Percentiles rank a stretch among this genome's conserved stretches.
phyloP scores from a whole-genome alignment of 2,329 filamentous ascomycete genomes.

The Pseudogymnoascus destructans region DNA sequence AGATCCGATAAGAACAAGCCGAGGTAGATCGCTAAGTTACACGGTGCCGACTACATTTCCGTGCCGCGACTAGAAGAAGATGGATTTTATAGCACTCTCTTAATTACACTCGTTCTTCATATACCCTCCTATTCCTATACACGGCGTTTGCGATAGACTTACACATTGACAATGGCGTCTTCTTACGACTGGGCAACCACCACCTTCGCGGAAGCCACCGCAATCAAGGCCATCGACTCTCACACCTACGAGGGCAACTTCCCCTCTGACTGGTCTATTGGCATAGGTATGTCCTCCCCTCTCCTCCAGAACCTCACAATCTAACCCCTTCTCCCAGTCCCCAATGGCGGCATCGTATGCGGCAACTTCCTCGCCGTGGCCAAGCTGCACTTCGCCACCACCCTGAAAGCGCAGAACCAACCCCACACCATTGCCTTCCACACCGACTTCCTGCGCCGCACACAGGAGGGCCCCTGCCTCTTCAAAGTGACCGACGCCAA shows the following conservation, averaged over 20 bases:
- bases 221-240: slow-evolving; percentile 34
- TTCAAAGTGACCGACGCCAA: slow-evolving; percentile 51
- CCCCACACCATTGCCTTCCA: slow-evolving; percentile 52
- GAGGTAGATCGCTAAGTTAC: neutral
- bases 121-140: neutral
- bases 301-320: neutral
- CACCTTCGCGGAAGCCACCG: slow-evolving; percentile 35
- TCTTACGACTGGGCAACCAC: slow-evolving; percentile 1
- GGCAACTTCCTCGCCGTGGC: slow-evolving; percentile 48
- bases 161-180: neutral
- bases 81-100: neutral
- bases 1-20: slow-evolving; percentile 7
- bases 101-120: neutral
- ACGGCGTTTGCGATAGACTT: neutral
- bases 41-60: neutral
- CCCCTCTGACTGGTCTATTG: slow-evolving; percentile 49
- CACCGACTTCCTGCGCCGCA: slow-evolving; percentile 52
- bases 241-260: slow-evolving; percentile 47
- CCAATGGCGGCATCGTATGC: slow-evolving; percentile 59
- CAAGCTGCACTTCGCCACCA: slow-evolving; percentile 42
- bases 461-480: slow-evolving; percentile 40
- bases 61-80: neutral
- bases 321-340: slow-evolving; percentile 35
- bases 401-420: slow-evolving; percentile 43
- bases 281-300: slow-evolving; percentile 36